phyloP scores from a whole-genome alignment of 208 protist species.

The Acanthamoeba culbertsoni region DNA sequence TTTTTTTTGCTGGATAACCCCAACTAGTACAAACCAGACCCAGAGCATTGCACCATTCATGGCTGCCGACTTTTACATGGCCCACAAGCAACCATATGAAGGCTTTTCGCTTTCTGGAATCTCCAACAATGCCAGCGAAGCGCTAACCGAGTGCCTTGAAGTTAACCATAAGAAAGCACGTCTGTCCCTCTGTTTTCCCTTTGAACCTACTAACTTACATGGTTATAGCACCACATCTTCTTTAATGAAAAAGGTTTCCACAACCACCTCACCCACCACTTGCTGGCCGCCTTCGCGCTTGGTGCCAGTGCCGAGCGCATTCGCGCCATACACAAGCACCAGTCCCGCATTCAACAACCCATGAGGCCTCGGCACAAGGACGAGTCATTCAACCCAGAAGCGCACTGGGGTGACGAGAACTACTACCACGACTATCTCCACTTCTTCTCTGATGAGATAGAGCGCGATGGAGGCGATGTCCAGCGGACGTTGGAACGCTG shows the following conservation, averaged over 20 bases:
- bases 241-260: background rate
- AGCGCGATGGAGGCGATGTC: background rate
- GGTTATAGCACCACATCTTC: background rate
- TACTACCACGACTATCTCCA: slow-evolving; percentile 23
- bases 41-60: background rate
- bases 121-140: background rate
- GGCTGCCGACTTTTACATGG: background rate
- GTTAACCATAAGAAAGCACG: background rate
- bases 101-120: slow-evolving; percentile 6
- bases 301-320: background rate
- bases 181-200: background rate
- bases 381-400: background rate
- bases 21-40: too few relatives aligned
- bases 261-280: slow-evolving; percentile 17
- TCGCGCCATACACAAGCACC: background rate
- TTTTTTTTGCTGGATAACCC: too few relatives aligned
- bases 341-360: background rate
- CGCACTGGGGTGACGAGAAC: slow-evolving; percentile 18
- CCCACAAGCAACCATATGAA: background rate
- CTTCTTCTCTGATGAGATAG: background rate
- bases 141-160: slow-evolving; percentile 3
- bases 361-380: background rate
- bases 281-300: background rate
- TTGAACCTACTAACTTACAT: background rate
- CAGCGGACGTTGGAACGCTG: background rate